Percentiles rank a stretch among this genome's conserved stretches.
Conservation (phyloP, 768 basidiomycete species). For the Lactarius evosmus region DNA sequence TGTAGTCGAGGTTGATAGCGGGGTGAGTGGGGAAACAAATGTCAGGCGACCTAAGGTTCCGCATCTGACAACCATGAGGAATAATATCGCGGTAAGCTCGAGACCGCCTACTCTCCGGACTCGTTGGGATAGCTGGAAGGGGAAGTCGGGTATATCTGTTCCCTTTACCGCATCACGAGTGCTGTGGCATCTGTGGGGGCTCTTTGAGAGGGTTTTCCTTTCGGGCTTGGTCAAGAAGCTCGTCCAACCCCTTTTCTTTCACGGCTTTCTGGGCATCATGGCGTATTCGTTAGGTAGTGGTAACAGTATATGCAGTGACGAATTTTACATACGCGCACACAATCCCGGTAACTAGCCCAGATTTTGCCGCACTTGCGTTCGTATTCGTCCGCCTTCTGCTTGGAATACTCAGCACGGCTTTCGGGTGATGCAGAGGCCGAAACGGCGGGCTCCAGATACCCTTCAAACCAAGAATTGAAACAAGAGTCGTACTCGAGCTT, state of each 20-base stretch:
- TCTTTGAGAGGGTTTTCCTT: conserved; percentile 48
- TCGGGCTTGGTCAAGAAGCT: conserved; percentile 69
- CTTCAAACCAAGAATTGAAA: conserved; percentile 98
- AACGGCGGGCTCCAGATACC: conserved; percentile 84
- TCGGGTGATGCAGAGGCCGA: conserved; percentile 37
- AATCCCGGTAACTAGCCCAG: conserved; percentile 77
- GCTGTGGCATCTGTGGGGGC: conserved; percentile 44
- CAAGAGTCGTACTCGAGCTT: conserved; percentile 90
- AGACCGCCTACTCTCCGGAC: neutral
- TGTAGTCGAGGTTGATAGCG: neutral
- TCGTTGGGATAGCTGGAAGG: neutral
- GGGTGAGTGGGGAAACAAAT: neutral
- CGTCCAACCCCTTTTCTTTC: conserved; percentile 71
- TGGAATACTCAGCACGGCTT: conserved; percentile 58
- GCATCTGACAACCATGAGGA: neutral
- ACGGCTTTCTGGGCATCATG: conserved; percentile 61
- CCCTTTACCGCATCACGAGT: conserved; percentile 14
- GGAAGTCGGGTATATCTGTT: neutral
- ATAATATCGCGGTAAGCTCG: neutral
- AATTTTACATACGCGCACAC: conserved; percentile 66
- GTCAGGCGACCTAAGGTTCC: neutral
- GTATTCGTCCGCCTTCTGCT: conserved; percentile 83
- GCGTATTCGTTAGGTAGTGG: neutral
- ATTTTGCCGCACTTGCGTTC: conserved; percentile 78
- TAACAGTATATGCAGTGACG: neutral